Conservation (phyloP, 75 land plant genomes). For the Pinus albicaulis region DNA sequence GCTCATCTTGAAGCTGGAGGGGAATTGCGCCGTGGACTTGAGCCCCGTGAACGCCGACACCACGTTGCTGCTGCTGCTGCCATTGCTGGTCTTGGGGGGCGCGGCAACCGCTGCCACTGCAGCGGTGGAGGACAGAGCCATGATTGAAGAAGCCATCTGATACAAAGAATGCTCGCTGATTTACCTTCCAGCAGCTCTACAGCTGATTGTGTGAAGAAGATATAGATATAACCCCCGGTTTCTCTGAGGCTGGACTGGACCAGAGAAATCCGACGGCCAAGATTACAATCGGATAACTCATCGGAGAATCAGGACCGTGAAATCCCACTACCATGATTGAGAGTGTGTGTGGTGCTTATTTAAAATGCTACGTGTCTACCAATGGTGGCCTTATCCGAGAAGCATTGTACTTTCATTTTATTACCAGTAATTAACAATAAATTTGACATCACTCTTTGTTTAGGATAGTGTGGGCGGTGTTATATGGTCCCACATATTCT, state of each 20-base stretch:
- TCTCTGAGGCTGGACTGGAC: too few relatives aligned
- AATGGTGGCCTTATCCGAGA: neutral
- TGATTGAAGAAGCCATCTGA: conserved; percentile 27
- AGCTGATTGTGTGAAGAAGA: neutral
- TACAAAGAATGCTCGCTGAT: neutral
- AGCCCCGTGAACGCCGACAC: conserved; percentile 45
- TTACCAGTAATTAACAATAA: too few relatives aligned
- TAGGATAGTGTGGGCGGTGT: too few relatives aligned
- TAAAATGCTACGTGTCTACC: neutral
- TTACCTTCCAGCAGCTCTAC: neutral
- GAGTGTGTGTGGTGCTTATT: neutral
- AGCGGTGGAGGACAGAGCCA: conserved; percentile 20
- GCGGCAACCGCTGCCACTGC: conserved; percentile 7
- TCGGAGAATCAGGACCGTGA: neutral
- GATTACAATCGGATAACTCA: neutral
- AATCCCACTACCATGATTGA: neutral
- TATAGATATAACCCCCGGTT: neutral
- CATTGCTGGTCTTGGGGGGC: conserved; percentile 14
- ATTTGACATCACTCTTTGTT: too few relatives aligned
- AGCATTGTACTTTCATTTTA: too few relatives aligned
- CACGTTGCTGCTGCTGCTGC: neutral
- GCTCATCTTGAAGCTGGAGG: conserved; percentile 9
- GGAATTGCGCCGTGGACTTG: conserved; percentile 29
- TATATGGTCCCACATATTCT: too few relatives aligned
- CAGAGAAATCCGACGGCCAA: neutral